These are phyloP conservation scores for Citrullus mucosospermus DNA, from an alignment of 306 rosid genomes.

Conservation along the genomic window DNA sequence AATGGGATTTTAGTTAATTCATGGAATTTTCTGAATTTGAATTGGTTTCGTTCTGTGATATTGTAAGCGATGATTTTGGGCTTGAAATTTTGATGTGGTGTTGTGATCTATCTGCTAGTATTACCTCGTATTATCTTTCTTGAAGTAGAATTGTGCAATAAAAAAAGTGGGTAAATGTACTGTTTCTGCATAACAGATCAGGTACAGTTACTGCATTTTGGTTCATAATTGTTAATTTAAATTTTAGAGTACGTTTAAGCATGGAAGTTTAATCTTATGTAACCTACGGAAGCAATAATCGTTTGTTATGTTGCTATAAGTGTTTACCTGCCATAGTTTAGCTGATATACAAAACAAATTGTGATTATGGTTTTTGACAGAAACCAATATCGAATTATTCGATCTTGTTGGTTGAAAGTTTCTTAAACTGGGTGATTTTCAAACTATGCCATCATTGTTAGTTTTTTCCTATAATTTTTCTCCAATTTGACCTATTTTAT, in stretches of 20 bases:
- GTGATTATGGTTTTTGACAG: not conserved
- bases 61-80: not conserved
- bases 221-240: not conserved
- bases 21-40: not conserved
- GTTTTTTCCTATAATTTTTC: not conserved
- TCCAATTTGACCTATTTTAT: not conserved
- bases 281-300: not conserved
- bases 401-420: not conserved
- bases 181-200: not conserved
- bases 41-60: not conserved
- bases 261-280: not conserved
- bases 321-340: not conserved
- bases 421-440: not conserved
- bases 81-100: not conserved
- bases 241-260: not conserved
- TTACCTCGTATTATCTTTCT: not conserved
- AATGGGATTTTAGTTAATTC: not conserved
- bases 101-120: not conserved
- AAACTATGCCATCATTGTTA: not conserved
- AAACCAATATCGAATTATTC: not conserved
- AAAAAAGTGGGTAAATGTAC: not conserved
- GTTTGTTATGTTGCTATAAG: not conserved
- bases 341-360: not conserved
- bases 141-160: not conserved
- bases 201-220: not conserved